Base-by-base conservation (phyloP, 495 filamentous ascomycete species). In the Daldinia decipiens region DNA sequence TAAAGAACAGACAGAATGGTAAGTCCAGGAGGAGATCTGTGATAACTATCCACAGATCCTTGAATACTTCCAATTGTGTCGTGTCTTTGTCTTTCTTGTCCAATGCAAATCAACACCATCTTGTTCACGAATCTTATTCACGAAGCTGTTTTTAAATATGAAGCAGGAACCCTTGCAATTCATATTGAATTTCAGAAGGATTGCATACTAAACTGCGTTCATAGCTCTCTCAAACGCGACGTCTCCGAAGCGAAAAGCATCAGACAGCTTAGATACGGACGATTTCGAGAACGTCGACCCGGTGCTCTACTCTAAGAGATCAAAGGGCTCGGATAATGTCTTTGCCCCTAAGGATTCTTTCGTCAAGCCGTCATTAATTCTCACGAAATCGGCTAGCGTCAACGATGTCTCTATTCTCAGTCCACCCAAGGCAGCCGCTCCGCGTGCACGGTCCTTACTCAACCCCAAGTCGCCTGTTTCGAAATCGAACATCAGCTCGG, bases 251-350 rank as follows among this genome's bases (percentile, higher is more conserved):
- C 77, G 83, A 32, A 85, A 85, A 68, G 82, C 80, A 15, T 62
- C 78, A 47, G 82, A 84, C 43, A 78, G 79, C 34, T 47, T 75
- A 1, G 81, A 87, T 32, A 82, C 86, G 17, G 81, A 83, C 60
- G 88, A 97, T 76, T 79, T 84, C 7, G 93, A 98, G 82, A 98
- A 97, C 74, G 84, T 96, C 67, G 92, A 94, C 73, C 94, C 94
- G 0, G 65, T 80, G 26, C 75, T 86, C 62, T 88, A 89, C 74
- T 86, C 93, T 26, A 91, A 92, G 82, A 81, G 88, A 62, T 82
- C 87, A 19, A 97, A 96, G 81, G 87, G 86, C 55, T 82, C 83
- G 55, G 84, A 85, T 68, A 75, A 77, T 59, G 68, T 65, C 32
- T 70, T 65, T 38, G 61, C 81, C 36, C 81, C 82, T 45, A 89